Evolutionary conservation across 164 flowering plant species (phyloP), one percentile per base, ranked within the genome.

Genomic region (Magnolia sinica): DNA sequence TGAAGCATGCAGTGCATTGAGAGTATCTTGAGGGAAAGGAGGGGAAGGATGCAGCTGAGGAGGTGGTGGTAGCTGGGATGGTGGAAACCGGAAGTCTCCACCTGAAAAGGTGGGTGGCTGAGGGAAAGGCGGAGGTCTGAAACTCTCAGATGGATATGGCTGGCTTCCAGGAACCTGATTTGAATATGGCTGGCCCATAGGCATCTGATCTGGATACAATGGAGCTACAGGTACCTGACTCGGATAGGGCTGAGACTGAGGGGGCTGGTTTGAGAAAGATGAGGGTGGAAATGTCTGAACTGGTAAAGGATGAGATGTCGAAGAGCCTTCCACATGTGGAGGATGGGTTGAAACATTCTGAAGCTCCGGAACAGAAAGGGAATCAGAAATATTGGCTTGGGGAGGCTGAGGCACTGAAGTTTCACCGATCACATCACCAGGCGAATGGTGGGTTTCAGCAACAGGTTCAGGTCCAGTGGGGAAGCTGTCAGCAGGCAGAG

Each of bases 11-110:
- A 73, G 73, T 49, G 82, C 80, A 83, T 68, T 82, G 23, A 51
- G 52, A 64, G 49, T 50, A 6, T 50, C 84, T 78, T 80, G 85
- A 55, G 86, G 71, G 29, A 61, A 79, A 18, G 83, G 82, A 73
- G 76, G 82, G 64, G 84, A 79, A 37, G 69, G 50, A 24, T 31
- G 61, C 18, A 55, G 18, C 16, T 3, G 16, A 45, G 71, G 70
- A 7, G 61, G 70, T 64, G 79, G 79, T 6, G 78, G 83, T 69
- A 70, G 77, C 27, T 79, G 81, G 73, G 86, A 71, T 76, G 79
- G 49, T 23, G 73, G 82, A 82, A 77, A 73, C 27, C 63, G 64
- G 49, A 72, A 61, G 18, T 50, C 75, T 18, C 22, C 72, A 24
- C 73, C n/a, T 64, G 86, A 16, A 77, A 37, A 49, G 78, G 63